Base-by-base conservation (phyloP, 108 stramenopile species). In the Parietichytrium sp. region DNA sequence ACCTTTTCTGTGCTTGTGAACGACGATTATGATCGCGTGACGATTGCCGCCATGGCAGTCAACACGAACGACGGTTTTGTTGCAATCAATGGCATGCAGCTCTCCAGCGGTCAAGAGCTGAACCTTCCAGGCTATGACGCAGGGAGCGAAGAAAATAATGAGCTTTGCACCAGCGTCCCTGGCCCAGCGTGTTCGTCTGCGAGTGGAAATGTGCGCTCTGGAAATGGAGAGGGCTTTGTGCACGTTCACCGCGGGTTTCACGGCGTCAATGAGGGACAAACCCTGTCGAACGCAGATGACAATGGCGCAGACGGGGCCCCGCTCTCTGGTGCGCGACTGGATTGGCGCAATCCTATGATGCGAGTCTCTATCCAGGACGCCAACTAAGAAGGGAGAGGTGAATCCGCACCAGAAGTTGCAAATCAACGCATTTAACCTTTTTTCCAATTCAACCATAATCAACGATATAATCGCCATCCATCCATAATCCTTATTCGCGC, bases 21-120 rank as follows among this genome's bases (percentile, higher is more conserved):
- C 54, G 20, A 47, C 13, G 80, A 51, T 1, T 84, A 38, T 33
- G 50, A 48, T 18, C 42, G 31, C 16, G 54, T 84, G n/a, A 79
- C 84, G 8, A 23, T 84, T 13, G 84, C 80, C 23, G 45, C 80
- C 8, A 84, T 84, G 84, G 61, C 61, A 18, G 54, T 54, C 54
- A 81, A 84, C 81, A 81, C 84, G 38, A 84, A 84, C 55, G 84
- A 84, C 54, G 54, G 80, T 29, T 84, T 84, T 6, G 80, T 84
- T 26, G 80, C 80, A 4, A 16, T 55, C 53, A 81, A 81, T 47
- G 51, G 15, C 4, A 25, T 4, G 20, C 10, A 12, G 7, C 16
- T 80, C 1, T 48, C 13, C 23, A 18, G 12, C 16, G 79, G 79
- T 80, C 29, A 54, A 23, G 27, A 8, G 6, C 26, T 16, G 29